A percentile compares a stretch with the other conserved stretches of the same genome.
phyloP scores from a whole-genome alignment of 495 filamentous ascomycete genomes.

The Aspergillus cavernicola region DNA sequence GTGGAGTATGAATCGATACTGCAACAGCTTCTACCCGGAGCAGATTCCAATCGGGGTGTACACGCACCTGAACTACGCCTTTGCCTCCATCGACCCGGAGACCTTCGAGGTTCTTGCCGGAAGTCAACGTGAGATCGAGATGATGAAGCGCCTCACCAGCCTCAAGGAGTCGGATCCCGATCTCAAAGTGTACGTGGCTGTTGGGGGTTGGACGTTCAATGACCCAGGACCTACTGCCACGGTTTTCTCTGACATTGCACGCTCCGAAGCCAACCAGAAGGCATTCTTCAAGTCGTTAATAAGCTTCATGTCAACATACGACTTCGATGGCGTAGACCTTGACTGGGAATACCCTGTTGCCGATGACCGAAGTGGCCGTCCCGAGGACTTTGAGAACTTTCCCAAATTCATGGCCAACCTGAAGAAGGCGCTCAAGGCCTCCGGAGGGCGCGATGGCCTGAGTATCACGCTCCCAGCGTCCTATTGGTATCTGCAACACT shows the following conservation, averaged over 20 bases:
- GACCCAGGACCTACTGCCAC: slow-evolving; percentile 14
- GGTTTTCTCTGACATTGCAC: slow-evolving; percentile 30
- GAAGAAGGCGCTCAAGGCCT: slow-evolving; percentile 26
- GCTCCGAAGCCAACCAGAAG: slow-evolving; percentile 24
- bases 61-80: slow-evolving; percentile 41
- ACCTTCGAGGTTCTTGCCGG: slow-evolving; percentile 34
- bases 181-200: slow-evolving; percentile 38
- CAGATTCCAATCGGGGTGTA: slow-evolving; percentile 1
- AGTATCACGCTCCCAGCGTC: slow-evolving; percentile 34
- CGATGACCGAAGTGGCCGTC: slow-evolving; percentile 32
- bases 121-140: slow-evolving; percentile 13
- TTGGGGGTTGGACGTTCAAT: slow-evolving; percentile 36
- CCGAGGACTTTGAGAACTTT: slow-evolving; percentile 40
- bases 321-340: slow-evolving; percentile 54
- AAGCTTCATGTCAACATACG: slow-evolving; percentile 42
- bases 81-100: slow-evolving; percentile 31
- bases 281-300: slow-evolving; percentile 42
- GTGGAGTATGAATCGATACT: not conserved
- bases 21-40: not conserved
- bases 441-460: slow-evolving; percentile 33
- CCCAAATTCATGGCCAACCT: slow-evolving; percentile 39
- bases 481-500: slow-evolving; percentile 42
- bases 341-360: slow-evolving; percentile 56
- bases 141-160: slow-evolving; percentile 29
- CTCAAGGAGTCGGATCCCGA: slow-evolving; percentile 27